phyloP scores from a whole-genome alignment of 345 rosid species.

The Mercurialis annua region DNA sequence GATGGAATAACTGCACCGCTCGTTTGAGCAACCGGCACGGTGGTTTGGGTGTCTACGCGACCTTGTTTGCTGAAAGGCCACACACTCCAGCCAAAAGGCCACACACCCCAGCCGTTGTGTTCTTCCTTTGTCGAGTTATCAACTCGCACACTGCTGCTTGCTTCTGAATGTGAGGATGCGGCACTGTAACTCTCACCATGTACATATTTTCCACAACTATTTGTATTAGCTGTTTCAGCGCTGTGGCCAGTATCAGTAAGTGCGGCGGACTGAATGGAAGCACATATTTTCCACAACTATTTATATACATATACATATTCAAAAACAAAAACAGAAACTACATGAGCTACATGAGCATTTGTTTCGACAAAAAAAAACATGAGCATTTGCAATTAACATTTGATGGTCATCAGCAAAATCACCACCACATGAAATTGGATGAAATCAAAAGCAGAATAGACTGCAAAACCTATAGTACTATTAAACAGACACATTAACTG shows the following conservation, averaged over 20 bases:
- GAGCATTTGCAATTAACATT: not conserved
- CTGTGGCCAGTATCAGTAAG: conserved; percentile 10
- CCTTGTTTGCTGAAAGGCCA: conserved; percentile 23
- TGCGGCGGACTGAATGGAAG: conserved; percentile 20
- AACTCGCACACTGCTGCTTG: conserved; percentile 32
- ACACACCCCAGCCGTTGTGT: conserved; percentile 35
- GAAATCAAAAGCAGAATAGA: not conserved
- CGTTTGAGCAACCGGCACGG: not conserved
- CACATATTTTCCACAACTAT: conserved; percentile 14
- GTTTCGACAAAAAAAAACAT: no score
- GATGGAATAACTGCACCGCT: conserved; percentile 14
- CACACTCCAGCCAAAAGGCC: no score
- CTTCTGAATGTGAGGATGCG: conserved; percentile 20
- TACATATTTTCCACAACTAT: conserved; percentile 29
- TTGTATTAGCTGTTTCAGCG: conserved; percentile 25
- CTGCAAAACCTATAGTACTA: not conserved
- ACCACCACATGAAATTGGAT: not conserved
- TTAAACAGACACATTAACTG: not conserved
- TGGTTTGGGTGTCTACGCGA: conserved; percentile 8
- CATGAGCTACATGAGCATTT: not conserved
- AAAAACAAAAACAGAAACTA: no score
- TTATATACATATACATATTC: no score
- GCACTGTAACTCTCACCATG: conserved; percentile 22
- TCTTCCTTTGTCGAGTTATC: conserved; percentile 27
- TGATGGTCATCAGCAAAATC: not conserved